Evolutionary conservation across 371 early-diverging fungal genomes (phyloP).

Genomic region (Mortierella sp.): DNA sequence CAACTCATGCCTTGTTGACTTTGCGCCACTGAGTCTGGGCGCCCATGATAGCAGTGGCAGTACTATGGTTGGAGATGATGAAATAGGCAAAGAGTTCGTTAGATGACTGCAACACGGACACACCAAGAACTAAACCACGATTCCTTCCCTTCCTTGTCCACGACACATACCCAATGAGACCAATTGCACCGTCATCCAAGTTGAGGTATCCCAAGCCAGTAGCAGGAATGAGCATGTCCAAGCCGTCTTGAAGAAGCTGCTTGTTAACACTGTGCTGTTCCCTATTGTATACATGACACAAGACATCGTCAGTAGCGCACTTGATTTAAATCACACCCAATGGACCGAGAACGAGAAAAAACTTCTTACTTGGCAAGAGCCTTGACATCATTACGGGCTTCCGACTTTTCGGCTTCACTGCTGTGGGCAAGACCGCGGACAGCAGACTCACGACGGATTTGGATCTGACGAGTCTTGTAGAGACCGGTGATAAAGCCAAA

Average conservation of each 20-base stretch:
- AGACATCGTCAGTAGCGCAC: not conserved
- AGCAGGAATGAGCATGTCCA: constrained; percentile 73
- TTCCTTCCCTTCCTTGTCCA: not conserved
- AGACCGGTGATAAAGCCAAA: constrained; percentile 65
- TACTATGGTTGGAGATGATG: constrained; percentile 13
- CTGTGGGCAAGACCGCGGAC: constrained; percentile 41
- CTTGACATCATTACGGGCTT: constrained; percentile 52
- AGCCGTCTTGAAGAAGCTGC: constrained; percentile 68
- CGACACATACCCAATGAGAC: constrained; percentile 69
- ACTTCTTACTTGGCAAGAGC: constrained; percentile 58
- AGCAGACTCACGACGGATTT: constrained; percentile 41
- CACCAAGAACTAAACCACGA: too few relatives aligned
- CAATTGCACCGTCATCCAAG: constrained; percentile 73
- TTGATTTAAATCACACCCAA: too few relatives aligned
- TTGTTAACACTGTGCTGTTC: constrained; percentile 61
- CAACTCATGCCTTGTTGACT: constrained; percentile 50
- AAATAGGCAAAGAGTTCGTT: not conserved
- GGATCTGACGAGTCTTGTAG: constrained; percentile 68
- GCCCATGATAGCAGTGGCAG: constrained; percentile 54
- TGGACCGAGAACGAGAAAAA: too few relatives aligned
- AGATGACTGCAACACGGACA: not conserved
- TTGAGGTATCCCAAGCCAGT: constrained; percentile 65
- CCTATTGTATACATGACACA: constrained; percentile 39
- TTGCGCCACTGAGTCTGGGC: constrained; percentile 56
- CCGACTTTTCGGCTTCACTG: constrained; percentile 42